Conservation (phyloP, 306 rosid genomes). For the Casuarina equisetifolia region DNA sequence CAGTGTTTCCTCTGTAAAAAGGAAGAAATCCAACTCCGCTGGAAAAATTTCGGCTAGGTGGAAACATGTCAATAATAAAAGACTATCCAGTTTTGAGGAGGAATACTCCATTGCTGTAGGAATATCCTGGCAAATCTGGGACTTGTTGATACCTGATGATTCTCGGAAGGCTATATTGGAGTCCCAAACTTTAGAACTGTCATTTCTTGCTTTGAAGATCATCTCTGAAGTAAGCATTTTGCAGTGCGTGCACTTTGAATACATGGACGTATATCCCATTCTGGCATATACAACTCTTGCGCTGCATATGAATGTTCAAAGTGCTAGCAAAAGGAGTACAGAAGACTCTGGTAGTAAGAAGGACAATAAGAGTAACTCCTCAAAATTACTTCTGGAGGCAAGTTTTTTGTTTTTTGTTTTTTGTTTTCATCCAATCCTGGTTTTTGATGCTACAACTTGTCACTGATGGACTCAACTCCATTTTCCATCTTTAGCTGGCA, state of each 20-base stretch:
- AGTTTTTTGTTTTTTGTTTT: conserved; percentile 28
- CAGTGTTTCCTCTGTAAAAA: conserved; percentile 45
- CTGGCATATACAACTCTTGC: conserved; percentile 73
- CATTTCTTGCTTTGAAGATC: conserved; percentile 60
- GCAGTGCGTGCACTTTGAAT: conserved; percentile 55
- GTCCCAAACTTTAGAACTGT: conserved; percentile 51
- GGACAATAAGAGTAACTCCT: conserved; percentile 41
- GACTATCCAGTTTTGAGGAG: conserved; percentile 53
- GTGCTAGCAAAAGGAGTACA: conserved; percentile 33
- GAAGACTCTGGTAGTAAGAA: conserved; percentile 34
- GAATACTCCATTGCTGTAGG: conserved; percentile 80
- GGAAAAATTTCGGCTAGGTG: conserved; percentile 46
- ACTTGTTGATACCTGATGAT: conserved; percentile 60
- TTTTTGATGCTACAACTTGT: neutral
- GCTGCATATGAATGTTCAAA: conserved; percentile 60
- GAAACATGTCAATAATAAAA: conserved; percentile 53
- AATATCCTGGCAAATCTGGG: conserved; percentile 84
- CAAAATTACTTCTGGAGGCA: conserved; percentile 53
- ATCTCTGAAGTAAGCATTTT: conserved; percentile 72
- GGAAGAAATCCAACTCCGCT: conserved; percentile 46
- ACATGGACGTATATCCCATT: conserved; percentile 62
- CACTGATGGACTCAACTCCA: neutral
- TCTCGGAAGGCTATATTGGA: conserved; percentile 53
- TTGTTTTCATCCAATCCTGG: conserved; percentile 7
- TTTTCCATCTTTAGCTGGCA: conserved; percentile 35